Evolutionary conservation across 2,329 filamentous ascomycete genomes (phyloP).

Genomic region (Apiospora arundinis): DNA sequence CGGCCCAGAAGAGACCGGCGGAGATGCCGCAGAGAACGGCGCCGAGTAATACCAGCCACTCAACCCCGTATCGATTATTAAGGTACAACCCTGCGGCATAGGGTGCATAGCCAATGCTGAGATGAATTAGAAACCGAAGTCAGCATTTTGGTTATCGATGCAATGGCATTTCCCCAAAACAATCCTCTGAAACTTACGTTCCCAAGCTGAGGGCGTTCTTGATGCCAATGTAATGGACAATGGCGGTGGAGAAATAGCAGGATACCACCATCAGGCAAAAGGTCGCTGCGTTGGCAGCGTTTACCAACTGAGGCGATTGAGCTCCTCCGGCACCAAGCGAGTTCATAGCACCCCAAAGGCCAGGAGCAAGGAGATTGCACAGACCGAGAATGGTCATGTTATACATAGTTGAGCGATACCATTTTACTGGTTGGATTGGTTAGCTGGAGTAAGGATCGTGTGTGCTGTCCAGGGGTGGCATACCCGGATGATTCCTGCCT

Average conservation of each 20-base stretch:
- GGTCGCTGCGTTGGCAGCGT: slow-evolving; percentile 73
- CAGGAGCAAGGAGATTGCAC: slow-evolving; percentile 73
- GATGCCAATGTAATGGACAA: slow-evolving; percentile 73
- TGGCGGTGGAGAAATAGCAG: slow-evolving; percentile 67
- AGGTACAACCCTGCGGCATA: slow-evolving; percentile 75
- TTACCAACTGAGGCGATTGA: slow-evolving; percentile 69
- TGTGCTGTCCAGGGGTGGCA: too few species aligned
- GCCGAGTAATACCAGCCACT: slow-evolving; percentile 73
- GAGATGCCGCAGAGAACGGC: slow-evolving; percentile 73
- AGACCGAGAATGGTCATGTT: slow-evolving; percentile 75
- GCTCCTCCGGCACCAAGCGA: slow-evolving; percentile 73
- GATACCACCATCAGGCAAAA: slow-evolving; percentile 77
- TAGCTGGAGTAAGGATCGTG: not conserved
- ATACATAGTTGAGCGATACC: slow-evolving; percentile 75
- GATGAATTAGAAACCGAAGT: not conserved
- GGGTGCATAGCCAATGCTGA: slow-evolving; percentile 69
- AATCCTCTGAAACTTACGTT: too few species aligned
- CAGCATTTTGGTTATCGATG: too few species aligned
- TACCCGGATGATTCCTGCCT: slow-evolving; percentile 4
- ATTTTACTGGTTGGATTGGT: slow-evolving; percentile 56
- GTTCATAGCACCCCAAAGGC: slow-evolving; percentile 78
- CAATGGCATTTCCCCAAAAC: too few species aligned
- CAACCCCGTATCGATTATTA: slow-evolving; percentile 72
- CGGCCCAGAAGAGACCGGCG: slow-evolving; percentile 78
- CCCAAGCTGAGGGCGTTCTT: slow-evolving; percentile 75